Evolutionary conservation across 345 rosid species (phyloP), one percentile per base, ranked within the genome.

Genomic region (Brassica juncea): DNA sequence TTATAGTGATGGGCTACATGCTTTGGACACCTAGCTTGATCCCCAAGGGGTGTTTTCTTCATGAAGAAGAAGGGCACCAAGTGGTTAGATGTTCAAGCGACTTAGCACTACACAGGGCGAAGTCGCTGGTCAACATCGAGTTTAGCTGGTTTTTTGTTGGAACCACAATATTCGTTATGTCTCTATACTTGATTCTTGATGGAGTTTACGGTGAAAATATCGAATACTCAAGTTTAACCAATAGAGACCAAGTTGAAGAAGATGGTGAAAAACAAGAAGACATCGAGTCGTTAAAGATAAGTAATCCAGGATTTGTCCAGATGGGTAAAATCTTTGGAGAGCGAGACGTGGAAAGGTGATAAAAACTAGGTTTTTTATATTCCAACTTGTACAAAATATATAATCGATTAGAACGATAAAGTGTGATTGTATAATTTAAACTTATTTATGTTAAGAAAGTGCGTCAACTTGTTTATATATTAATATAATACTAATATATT

Each of bases 1-100:
- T 58, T 21, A 58, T 58, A 58, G 30, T 58, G 62, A 58, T 23
- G 62, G 62, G 30, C 30, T 58, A 58, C 62, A 58, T 58, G 62
- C 62, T 58, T 9, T 58, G 30, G 30, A 58, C 30, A 58, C 62
- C 62, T 8, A 58, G 62, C 5, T 58, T 58, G 62, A 58, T 21
- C 62, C 30, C 62, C 14, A 58, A 21, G 62, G 30, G 62, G 5
- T 58, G 62, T 58, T 58, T 58, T 58, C 12, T 58, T 21, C 6
- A 58, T 21, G 12, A 58, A 21, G 62, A 58, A 58, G 30, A 21
- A 21, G 30, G 62, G 4, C 62, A 58, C 14, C n/a, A 21, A 21
- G 62, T 58, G 14, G 62, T 23, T 8, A 58, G 8, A 21, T 58
- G 62, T 58, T 58, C 62, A 21, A 58, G 30, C 14, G 62, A 58